Conservation (phyloP, 371 early-diverging fungal species). For the Lichtheimia ornata region DNA sequence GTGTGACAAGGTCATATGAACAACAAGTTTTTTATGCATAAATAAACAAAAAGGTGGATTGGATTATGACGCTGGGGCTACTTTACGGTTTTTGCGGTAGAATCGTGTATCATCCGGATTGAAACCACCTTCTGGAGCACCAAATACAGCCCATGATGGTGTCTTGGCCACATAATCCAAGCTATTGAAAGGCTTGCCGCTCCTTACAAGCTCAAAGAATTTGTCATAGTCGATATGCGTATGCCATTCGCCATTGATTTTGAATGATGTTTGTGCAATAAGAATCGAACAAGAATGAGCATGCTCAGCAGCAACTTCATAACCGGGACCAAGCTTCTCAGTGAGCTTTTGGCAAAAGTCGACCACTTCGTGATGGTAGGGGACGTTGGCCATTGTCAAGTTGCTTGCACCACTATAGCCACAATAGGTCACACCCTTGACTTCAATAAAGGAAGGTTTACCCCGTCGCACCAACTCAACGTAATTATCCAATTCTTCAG, state of each 20-base stretch:
- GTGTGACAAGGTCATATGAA: neutral
- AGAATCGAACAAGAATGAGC: conserved; percentile 77
- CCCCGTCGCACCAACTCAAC: conserved; percentile 73
- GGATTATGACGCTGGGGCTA: conserved; percentile 4
- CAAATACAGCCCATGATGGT: conserved; percentile 79
- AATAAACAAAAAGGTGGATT: neutral
- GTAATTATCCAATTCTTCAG: conserved; percentile 72
- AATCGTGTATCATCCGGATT: conserved; percentile 75
- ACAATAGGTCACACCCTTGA: conserved; percentile 77
- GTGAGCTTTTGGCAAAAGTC: conserved; percentile 67
- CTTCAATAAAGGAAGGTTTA: conserved; percentile 79
- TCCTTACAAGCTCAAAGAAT: conserved; percentile 70
- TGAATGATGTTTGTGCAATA: conserved; percentile 70
- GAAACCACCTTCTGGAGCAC: conserved; percentile 75
- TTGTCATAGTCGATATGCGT: conserved; percentile 82
- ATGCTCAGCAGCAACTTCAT: conserved; percentile 78
- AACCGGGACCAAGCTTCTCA: conserved; percentile 58
- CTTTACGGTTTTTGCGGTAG: conserved; percentile 62
- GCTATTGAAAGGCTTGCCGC: conserved; percentile 65
- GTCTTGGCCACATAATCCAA: conserved; percentile 76
- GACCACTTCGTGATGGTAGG: conserved; percentile 80
- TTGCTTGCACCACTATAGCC: conserved; percentile 69
- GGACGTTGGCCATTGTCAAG: conserved; percentile 75
- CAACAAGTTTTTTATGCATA: neutral
- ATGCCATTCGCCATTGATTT: conserved; percentile 73